These are phyloP conservation scores for Panaeolus papilionaceus DNA, from an alignment of 768 basidiomycete genomes.

Conservation along the genomic window DNA sequence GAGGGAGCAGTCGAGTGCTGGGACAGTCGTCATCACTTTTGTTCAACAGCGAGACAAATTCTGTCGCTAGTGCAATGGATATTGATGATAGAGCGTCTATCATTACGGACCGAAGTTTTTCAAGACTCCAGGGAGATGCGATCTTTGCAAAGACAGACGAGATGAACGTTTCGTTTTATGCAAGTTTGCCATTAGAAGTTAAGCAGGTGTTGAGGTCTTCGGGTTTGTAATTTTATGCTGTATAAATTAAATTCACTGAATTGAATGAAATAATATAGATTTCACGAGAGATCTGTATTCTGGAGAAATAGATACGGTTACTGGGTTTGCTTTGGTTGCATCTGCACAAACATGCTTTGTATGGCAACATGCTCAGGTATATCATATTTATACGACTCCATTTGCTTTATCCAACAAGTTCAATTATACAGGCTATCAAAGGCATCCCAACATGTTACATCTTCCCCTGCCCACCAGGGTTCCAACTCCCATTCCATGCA, in stretches of 20 bases:
- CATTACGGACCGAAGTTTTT: conserved; percentile 41
- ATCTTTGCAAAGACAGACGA: conserved; percentile 79
- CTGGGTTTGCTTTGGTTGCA: conserved; percentile 77
- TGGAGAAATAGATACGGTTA: conserved; percentile 72
- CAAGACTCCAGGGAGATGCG: conserved; percentile 45
- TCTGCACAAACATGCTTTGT: conserved; percentile 81
- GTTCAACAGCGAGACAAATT: conserved; percentile 43
- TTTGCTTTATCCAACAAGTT: not conserved
- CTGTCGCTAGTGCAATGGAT: conserved; percentile 67
- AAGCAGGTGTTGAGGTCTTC: conserved; percentile 73
- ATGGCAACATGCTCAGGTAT: conserved; percentile 80
- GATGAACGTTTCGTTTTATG: conserved; percentile 69
- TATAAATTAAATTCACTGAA: conserved; percentile 19
- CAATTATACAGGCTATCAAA: conserved; percentile 54
- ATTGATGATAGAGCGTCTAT: conserved; percentile 59
- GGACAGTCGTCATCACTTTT: conserved; percentile 50
- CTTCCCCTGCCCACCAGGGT: conserved; percentile 68
- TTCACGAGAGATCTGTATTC: conserved; percentile 71
- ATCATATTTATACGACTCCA: conserved; percentile 19
- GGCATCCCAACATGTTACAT: conserved; percentile 85
- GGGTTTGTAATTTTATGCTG: conserved; percentile 46
- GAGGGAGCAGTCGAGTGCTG: conserved; percentile 34
- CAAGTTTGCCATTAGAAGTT: conserved; percentile 74
- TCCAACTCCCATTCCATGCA: conserved; percentile 57
- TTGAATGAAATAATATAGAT: conserved; percentile 45